These are phyloP conservation scores for Penicillium polonicum DNA, from an alignment of 2,329 filamentous ascomycete genomes.

Conservation along the genomic window DNA sequence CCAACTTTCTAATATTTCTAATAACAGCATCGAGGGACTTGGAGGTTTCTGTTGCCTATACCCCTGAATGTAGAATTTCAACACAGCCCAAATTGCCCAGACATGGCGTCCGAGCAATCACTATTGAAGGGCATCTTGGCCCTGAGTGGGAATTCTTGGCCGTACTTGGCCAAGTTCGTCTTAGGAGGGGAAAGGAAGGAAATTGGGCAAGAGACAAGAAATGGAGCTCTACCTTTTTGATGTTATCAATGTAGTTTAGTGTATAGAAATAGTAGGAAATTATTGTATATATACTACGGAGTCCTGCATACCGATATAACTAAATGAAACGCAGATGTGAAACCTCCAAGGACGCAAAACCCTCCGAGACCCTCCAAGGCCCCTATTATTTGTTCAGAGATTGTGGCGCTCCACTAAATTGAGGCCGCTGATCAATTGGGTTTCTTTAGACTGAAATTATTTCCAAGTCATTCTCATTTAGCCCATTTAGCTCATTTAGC, in stretches of 20 bases:
- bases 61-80: not conserved
- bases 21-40: not conserved
- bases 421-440: not conserved
- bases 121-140: not conserved
- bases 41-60: not conserved
- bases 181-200: not conserved
- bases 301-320: no score
- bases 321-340: not conserved
- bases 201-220: not conserved
- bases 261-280: no score
- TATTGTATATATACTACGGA: no score
- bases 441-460: not conserved
- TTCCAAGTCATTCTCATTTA: not conserved
- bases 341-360: not conserved
- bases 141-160: not conserved
- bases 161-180: not conserved
- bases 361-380: not conserved
- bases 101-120: not conserved
- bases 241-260: no score
- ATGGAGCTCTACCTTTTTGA: not conserved
- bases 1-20: not conserved
- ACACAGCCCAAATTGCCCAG: not conserved
- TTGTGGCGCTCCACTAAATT: not conserved
- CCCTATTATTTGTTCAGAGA: slow-evolving; percentile 5
- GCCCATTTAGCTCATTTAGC: not conserved